phyloP scores from a whole-genome alignment of 176 grass and related monocot species.

The Oryza glumipatula region DNA sequence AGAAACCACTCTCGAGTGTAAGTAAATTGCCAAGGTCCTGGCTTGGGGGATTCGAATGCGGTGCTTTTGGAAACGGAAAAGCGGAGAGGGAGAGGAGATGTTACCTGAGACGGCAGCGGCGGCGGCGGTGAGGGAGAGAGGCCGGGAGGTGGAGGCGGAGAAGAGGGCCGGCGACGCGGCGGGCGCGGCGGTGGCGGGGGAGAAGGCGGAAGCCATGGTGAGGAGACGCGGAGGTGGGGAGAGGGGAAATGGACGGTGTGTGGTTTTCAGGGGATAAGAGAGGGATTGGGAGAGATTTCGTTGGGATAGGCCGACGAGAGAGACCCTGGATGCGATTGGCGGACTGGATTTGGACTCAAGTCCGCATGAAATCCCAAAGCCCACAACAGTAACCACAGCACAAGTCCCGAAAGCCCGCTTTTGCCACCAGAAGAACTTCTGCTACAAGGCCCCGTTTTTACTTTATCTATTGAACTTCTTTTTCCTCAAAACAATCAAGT shows the following conservation, averaged over 20 bases:
- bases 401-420: neutral
- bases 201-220: conserved; percentile 42
- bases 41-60: neutral
- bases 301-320: conserved; percentile 33
- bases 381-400: no score
- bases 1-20: neutral
- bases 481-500: no score
- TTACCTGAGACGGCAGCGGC: conserved; percentile 44
- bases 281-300: neutral
- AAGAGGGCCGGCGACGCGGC: conserved; percentile 42
- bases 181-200: conserved; percentile 37
- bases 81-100: neutral
- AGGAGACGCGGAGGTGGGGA: no score
- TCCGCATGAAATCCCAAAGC: neutral
- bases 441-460: neutral
- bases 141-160: conserved; percentile 38
- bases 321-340: neutral
- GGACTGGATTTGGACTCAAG: neutral
- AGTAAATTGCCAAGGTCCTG: neutral
- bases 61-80: neutral
- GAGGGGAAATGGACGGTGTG: neutral
- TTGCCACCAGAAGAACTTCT: neutral
- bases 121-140: conserved; percentile 11
- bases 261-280: conserved; percentile 22
- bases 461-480: no score